phyloP scores from a whole-genome alignment of 2,329 filamentous ascomycete genomes.

The Arachnopeziza araneosa region DNA sequence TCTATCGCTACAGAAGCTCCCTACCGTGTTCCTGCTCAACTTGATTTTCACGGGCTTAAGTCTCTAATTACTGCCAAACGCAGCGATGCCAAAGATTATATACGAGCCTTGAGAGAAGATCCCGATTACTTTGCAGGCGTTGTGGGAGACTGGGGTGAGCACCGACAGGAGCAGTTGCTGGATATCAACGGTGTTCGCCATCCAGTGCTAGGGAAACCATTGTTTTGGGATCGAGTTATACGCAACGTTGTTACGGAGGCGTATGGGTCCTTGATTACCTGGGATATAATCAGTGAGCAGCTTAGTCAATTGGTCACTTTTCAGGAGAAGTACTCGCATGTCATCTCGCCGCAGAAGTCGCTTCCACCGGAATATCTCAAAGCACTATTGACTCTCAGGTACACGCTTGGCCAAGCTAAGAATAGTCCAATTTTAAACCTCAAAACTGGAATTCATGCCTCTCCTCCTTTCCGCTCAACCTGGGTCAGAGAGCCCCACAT shows the following conservation, averaged over 20 bases:
- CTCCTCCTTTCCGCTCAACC: slow-evolving; percentile 36
- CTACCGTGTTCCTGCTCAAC: slow-evolving; percentile 42
- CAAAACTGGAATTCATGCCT: slow-evolving; percentile 28
- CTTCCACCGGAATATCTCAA: slow-evolving; percentile 37
- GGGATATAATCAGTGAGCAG: slow-evolving; percentile 17
- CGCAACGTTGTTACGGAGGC: slow-evolving; percentile 30
- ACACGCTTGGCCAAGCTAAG: slow-evolving; percentile 32
- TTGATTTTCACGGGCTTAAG: slow-evolving; percentile 42
- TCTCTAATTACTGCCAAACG: slow-evolving; percentile 38
- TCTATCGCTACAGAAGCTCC: slow-evolving; percentile 40
- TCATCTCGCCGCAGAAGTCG: slow-evolving; percentile 29
- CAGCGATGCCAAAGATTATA: slow-evolving; percentile 44
- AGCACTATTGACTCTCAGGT: slow-evolving; percentile 37
- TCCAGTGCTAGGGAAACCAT: slow-evolving; percentile 13
- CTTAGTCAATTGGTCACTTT: slow-evolving; percentile 25
- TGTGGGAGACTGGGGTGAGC: slow-evolving; percentile 40
- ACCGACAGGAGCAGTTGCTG: slow-evolving; percentile 39
- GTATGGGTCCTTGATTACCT: slow-evolving; percentile 18
- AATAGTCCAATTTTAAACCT: slow-evolving; percentile 29
- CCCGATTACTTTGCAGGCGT: slow-evolving; percentile 48
- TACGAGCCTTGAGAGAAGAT: slow-evolving; percentile 53
- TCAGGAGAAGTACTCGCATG: slow-evolving; percentile 29
- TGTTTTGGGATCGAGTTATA: slow-evolving; percentile 39
- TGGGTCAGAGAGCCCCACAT: slow-evolving; percentile 29
- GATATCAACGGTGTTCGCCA: slow-evolving; percentile 32